Conservation (phyloP, 2,329 filamentous ascomycete species). For the Alternaria ethzedia region DNA sequence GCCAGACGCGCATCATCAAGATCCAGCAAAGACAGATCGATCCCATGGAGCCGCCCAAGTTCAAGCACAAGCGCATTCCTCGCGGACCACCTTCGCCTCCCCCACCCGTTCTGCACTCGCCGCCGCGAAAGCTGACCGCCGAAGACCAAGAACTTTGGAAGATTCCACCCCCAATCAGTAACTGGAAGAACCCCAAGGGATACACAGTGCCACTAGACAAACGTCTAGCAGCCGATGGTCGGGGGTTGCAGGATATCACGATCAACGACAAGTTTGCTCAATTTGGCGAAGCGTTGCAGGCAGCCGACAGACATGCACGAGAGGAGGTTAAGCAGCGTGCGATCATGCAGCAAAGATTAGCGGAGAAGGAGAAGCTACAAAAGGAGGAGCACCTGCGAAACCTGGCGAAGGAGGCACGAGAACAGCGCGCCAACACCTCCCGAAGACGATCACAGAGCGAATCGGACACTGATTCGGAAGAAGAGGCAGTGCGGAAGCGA, state of each 20-base stretch:
- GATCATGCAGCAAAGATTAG: conserved; percentile 92
- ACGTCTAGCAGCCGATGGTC: conserved; percentile 88
- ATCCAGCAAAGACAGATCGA: conserved; percentile 94
- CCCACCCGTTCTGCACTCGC: conserved; percentile 92
- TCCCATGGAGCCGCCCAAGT: conserved; percentile 96
- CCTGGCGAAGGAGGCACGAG: conserved; percentile 88
- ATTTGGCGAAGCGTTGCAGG: conserved; percentile 92
- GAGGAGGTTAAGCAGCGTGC: conserved; percentile 94
- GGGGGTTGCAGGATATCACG: conserved; percentile 87
- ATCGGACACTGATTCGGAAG: conserved; percentile 61
- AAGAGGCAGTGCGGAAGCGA: conserved; percentile 74
- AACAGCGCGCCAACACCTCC: conserved; percentile 69
- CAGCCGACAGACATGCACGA: conserved; percentile 90
- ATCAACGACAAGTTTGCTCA: conserved; percentile 99
- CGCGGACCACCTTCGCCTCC: conserved; percentile 90
- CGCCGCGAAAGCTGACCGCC: conserved; percentile 90
- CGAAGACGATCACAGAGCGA: conserved; percentile 51
- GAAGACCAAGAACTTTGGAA: conserved; percentile 98
- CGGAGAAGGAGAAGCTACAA: conserved; percentile 93
- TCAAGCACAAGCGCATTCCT: conserved; percentile 98
- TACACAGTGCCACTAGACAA: conserved; percentile 97
- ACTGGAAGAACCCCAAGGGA: conserved; percentile 99
- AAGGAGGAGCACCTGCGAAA: conserved; percentile 92
- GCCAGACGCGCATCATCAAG: conserved; percentile 97
- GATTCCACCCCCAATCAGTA: conserved; percentile 87